Evolutionary conservation across 202 grass and related monocot species (phyloP).

Genomic region (Panicum hallii): DNA sequence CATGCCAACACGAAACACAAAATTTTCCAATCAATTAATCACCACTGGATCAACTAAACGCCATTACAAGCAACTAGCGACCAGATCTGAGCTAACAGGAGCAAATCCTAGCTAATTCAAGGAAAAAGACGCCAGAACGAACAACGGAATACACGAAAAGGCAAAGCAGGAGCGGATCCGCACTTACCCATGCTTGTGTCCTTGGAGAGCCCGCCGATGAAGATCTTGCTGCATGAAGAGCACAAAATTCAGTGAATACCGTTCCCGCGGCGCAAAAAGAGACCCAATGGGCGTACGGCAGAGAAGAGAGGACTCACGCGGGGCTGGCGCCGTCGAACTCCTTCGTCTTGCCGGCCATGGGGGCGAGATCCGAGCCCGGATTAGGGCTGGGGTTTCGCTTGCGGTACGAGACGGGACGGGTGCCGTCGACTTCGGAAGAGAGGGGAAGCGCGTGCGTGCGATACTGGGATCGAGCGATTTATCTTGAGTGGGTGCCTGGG

Average conservation of each 20-base stretch:
- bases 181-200: constrained; percentile 70
- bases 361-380: background rate
- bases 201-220: constrained; percentile 81
- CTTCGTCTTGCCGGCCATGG: constrained; percentile 68
- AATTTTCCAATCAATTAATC: background rate
- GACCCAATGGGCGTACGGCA: background rate
- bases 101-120: background rate
- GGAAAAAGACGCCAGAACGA: background rate
- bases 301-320: constrained; percentile 54
- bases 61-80: background rate
- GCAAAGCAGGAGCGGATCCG: background rate
- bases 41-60: background rate
- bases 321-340: constrained; percentile 84
- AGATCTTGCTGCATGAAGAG: constrained; percentile 70
- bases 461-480: background rate
- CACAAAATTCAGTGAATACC: constrained; percentile 26
- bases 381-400: constrained; percentile 43
- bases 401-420: too few relatives aligned
- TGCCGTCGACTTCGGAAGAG: background rate
- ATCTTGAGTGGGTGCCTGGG: background rate
- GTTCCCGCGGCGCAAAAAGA: background rate
- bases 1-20: background rate
- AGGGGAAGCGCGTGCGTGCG: background rate
- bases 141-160: background rate
- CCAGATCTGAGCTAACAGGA: constrained; percentile 42